Percentiles rank a stretch among this genome's conserved stretches.
Conservation (phyloP, 164 flowering plant species). For the Nelumbo lutea region DNA sequence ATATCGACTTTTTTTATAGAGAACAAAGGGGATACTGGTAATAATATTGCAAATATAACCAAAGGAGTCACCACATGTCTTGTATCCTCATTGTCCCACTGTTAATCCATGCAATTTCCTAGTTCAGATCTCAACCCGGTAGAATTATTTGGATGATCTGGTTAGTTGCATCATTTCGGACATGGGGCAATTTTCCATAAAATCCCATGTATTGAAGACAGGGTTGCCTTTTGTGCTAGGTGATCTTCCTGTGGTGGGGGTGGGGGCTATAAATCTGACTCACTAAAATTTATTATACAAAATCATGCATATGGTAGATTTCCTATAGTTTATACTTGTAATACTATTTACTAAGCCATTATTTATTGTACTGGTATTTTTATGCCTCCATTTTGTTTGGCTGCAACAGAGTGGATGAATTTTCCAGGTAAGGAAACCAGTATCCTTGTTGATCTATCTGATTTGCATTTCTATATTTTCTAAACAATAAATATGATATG, state of each 20-base stretch:
- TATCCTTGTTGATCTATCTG: background rate
- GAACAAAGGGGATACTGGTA: background rate
- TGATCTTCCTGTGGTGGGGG: too few species aligned
- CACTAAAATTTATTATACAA: background rate
- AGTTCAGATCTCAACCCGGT: background rate
- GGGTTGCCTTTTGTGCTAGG: too few species aligned
- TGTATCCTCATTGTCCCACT: background rate
- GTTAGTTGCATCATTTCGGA: background rate
- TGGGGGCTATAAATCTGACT: too few species aligned
- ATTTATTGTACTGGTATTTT: background rate
- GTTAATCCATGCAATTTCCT: background rate
- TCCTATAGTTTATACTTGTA: slow-evolving; percentile 3
- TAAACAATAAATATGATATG: background rate
- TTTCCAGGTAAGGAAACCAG: slow-evolving; percentile 56
- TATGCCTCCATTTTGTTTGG: slow-evolving; percentile 9
- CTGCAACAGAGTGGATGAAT: slow-evolving; percentile 75
- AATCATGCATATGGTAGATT: background rate
- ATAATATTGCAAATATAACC: slow-evolving; percentile 1
- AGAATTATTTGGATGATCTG: background rate
- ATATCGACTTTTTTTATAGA: slow-evolving; percentile 4
- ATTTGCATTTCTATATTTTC: background rate
- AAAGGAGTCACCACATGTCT: background rate
- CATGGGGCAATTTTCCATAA: too few species aligned
- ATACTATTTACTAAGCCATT: background rate
- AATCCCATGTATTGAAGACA: too few species aligned